Percentiles rank a stretch among this genome's conserved stretches.
phyloP scores from a whole-genome alignment of 2,329 filamentous ascomycete species.

The Aureobasidium zeae region DNA sequence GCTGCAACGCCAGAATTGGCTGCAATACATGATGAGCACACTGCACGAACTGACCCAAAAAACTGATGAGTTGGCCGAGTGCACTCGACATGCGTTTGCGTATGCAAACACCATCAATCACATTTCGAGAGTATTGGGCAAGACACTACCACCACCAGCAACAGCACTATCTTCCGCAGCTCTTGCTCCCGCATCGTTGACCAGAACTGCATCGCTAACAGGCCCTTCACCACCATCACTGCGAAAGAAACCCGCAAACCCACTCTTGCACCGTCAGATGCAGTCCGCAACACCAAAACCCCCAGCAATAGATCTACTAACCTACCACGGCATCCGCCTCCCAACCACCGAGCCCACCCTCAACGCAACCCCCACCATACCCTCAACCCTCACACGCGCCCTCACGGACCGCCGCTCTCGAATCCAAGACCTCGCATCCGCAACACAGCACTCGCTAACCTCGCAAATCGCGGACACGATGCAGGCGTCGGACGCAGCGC shows the following conservation, averaged over 20 bases:
- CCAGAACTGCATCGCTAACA: constrained; percentile 27
- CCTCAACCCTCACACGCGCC: no score
- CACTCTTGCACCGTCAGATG: neutral
- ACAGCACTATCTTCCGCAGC: constrained; percentile 17
- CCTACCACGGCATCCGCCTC: constrained; percentile 24
- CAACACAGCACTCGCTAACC: constrained; percentile 27
- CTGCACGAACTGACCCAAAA: constrained; percentile 34
- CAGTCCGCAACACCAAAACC: constrained; percentile 19
- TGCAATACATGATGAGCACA: constrained; percentile 28
- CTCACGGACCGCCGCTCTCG: constrained; percentile 31
- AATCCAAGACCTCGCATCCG: constrained; percentile 28
- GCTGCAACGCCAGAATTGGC: constrained; percentile 32
- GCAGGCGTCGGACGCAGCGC: constrained; percentile 29
- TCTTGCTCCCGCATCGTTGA: no score
- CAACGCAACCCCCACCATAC: constrained; percentile 21
- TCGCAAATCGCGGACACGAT: constrained; percentile 30
- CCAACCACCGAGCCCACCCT: constrained; percentile 10
- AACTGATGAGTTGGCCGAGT: constrained; percentile 23
- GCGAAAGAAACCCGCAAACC: neutral
- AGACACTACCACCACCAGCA: constrained; percentile 12
- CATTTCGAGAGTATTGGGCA: constrained; percentile 21
- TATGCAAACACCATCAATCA: constrained; percentile 21
- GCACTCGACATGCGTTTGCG: constrained; percentile 24
- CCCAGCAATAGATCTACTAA: constrained; percentile 23
- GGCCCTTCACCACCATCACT: constrained; percentile 18